Conservation (phyloP, 257 asterid species). For the Phtheirospermum japonicum region DNA sequence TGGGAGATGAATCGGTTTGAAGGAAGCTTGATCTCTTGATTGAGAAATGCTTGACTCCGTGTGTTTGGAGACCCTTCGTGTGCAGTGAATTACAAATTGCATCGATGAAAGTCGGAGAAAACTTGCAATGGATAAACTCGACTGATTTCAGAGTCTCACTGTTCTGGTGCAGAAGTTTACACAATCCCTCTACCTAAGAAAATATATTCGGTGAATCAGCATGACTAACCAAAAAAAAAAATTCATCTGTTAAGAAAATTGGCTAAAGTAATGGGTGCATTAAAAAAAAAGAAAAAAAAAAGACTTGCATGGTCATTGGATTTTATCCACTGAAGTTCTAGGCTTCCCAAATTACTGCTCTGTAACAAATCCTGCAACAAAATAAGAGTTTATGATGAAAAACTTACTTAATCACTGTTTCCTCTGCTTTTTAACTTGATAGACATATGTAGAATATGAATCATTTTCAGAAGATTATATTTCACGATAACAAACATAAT, state of each 20-base stretch:
- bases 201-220: constrained; percentile 26
- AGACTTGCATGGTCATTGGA: constrained; percentile 72
- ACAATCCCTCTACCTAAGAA: constrained; percentile 82
- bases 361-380: constrained; percentile 67
- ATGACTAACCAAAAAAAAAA: constrained; percentile 26
- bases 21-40: constrained; percentile 82
- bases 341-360: constrained; percentile 55
- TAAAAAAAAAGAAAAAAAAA: background rate
- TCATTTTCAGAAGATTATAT: constrained; percentile 7
- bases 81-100: constrained; percentile 65
- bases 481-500: constrained; percentile 12
- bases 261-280: constrained; percentile 4
- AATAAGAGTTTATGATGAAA: constrained; percentile 23
- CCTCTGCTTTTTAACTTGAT: background rate
- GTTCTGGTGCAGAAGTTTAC: constrained; percentile 71
- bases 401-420: constrained; percentile 6
- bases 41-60: constrained; percentile 75
- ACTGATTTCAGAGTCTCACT: constrained; percentile 60
- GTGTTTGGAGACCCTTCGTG: constrained; percentile 50
- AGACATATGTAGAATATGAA: constrained; percentile 12
- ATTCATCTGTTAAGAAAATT: constrained; percentile 3
- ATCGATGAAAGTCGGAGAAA: constrained; percentile 56
- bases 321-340: constrained; percentile 91
- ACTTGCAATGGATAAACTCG: constrained; percentile 84
- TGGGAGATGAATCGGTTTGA: constrained; percentile 42